phyloP scores from a whole-genome alignment of 495 filamentous ascomycete species.

The Podospora pseudocomata region DNA sequence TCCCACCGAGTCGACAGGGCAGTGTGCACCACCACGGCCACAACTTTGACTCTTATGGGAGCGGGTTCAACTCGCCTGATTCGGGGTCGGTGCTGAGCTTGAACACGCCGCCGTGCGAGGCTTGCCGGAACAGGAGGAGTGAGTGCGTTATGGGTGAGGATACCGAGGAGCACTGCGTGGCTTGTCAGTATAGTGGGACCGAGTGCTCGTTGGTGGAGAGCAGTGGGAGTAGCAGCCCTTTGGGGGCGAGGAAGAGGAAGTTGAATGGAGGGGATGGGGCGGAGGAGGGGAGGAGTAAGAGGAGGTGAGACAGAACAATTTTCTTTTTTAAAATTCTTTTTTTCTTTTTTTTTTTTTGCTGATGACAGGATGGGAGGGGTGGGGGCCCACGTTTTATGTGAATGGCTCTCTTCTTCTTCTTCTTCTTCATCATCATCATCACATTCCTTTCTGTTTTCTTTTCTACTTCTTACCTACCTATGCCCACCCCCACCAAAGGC shows the following conservation, averaged over 20 bases:
- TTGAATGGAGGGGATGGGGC: constrained; percentile 50
- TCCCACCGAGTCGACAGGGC: constrained; percentile 43
- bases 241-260: constrained; percentile 67
- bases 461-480: not conserved
- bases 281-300: constrained; percentile 54
- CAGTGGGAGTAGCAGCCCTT: constrained; percentile 45
- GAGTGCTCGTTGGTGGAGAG: constrained; percentile 58
- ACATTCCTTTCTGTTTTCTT: constrained; percentile 6
- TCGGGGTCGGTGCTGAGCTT: constrained; percentile 41
- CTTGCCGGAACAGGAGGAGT: constrained; percentile 78
- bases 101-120: constrained; percentile 43
- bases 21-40: constrained; percentile 35
- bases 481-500: not conserved
- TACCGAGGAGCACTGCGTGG: constrained; percentile 53
- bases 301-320: constrained; percentile 46
- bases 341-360: not conserved
- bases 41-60: constrained; percentile 34
- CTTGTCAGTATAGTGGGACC: constrained; percentile 59
- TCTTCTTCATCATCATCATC: constrained; percentile 9
- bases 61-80: constrained; percentile 48
- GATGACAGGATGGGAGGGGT: no score
- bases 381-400: no score
- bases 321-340: not conserved
- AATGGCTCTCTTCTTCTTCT: no score
- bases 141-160: constrained; percentile 85